These are phyloP conservation scores for Calonectria ilicicola DNA, from an alignment of 2,329 filamentous ascomycete species.

Conservation along the genomic window DNA sequence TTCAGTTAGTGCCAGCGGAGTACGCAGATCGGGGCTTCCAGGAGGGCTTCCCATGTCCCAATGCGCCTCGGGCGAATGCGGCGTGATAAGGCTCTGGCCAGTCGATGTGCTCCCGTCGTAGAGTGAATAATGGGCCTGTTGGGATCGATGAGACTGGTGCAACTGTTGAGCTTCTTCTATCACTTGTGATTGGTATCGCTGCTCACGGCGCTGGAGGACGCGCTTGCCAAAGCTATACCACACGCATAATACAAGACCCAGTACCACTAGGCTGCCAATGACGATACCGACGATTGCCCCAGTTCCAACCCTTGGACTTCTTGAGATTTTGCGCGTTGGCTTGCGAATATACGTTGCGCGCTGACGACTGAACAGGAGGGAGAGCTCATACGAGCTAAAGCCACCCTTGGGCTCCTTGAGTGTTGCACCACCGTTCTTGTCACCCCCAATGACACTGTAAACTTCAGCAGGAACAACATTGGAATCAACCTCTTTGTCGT, in stretches of 20 bases:
- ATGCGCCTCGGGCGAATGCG: too few relatives aligned
- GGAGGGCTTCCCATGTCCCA: too few relatives aligned
- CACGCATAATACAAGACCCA: constrained; percentile 38
- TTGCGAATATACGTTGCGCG: too few relatives aligned
- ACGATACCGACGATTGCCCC: constrained; percentile 57
- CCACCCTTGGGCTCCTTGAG: background rate
- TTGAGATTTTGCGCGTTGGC: too few relatives aligned
- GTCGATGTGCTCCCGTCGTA: constrained; percentile 2
- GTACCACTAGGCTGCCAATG: constrained; percentile 45
- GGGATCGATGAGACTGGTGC: background rate
- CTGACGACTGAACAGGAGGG: too few relatives aligned
- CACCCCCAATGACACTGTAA: constrained; percentile 8
- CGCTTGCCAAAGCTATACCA: constrained; percentile 13
- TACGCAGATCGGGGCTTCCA: too few relatives aligned
- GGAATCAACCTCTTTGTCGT: constrained; percentile 49
- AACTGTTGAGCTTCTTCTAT: background rate
- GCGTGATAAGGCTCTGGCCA: background rate
- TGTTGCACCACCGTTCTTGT: constrained; percentile 8
- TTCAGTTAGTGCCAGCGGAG: too few relatives aligned
- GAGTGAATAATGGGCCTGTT: background rate
- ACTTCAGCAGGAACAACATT: constrained; percentile 14
- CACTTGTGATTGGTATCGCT: background rate
- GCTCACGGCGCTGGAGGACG: constrained; percentile 8
- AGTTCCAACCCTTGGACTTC: constrained; percentile 25
- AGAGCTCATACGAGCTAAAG: background rate